Evolutionary conservation across 2,329 filamentous ascomycete species (phyloP).

Genomic region (Nemania diffusa): DNA sequence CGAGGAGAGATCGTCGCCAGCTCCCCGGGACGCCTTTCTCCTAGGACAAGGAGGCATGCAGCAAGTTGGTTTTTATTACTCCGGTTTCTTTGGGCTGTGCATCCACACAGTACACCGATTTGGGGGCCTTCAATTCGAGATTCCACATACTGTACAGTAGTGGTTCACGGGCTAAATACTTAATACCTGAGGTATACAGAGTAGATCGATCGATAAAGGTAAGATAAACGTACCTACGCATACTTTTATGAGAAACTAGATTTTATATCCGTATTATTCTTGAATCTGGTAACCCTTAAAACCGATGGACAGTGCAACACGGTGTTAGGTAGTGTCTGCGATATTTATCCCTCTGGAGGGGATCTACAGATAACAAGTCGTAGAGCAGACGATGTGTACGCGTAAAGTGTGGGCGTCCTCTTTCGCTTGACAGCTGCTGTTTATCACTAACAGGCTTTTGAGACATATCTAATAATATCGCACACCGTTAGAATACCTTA

Average conservation of each 20-base stretch:
- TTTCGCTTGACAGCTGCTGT: not conserved
- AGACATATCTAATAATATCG: slow-evolving; percentile 1
- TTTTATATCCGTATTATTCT: not conserved
- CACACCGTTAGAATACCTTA: not conserved
- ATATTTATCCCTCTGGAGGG: not conserved
- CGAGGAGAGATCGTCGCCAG: slow-evolving; percentile 35
- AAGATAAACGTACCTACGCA: not conserved
- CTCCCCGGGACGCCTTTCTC: slow-evolving; percentile 19
- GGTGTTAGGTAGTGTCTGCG: not conserved
- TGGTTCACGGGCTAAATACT: not conserved
- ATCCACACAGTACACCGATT: slow-evolving; percentile 25
- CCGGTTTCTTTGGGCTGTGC: not conserved
- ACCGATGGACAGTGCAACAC: not conserved
- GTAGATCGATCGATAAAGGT: not conserved
- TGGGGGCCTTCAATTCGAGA: not conserved
- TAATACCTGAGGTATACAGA: not conserved
- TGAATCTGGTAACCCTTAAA: not conserved
- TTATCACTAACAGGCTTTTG: slow-evolving; percentile 3
- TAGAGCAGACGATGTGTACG: not conserved
- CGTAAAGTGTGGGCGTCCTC: not conserved
- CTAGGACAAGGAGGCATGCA: slow-evolving; percentile 23
- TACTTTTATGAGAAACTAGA: not conserved
- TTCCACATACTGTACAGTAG: slow-evolving; percentile 6
- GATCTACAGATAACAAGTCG: not conserved
- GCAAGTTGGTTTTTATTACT: not conserved